Evolutionary conservation across 1,139 yeast species (phyloP), one percentile per base, ranked within the genome.

Genomic region (Wickerhamiella infanticola): DNA sequence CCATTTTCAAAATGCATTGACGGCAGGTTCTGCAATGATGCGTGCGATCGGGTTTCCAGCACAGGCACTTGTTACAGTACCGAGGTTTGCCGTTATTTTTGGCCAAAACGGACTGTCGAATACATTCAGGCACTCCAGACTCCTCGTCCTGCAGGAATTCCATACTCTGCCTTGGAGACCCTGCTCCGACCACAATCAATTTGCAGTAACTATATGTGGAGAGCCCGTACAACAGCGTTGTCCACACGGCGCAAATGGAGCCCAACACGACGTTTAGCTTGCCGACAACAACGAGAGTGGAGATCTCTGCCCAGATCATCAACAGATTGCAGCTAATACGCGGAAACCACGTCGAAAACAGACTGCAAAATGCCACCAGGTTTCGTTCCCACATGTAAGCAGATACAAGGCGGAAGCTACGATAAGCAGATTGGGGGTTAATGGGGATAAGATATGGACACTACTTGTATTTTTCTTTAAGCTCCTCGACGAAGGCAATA

Each of bases 1-100:
- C 74, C 70, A 67, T 67, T 37, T 63, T 55, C 40, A 67, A 53
- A 9, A 64, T 54, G 48, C 71, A 67, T 36, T 50, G 48, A 35
- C 60, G 54, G 50, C 71, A 67, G 24, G 61, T 51, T 24, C 64
- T 53, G 55, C 71, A 67, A 48, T 67, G 71, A 47, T 67, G 71
- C 2, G 70, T 56, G 47, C 98, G 66, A 60, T 90, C 97, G 0
- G 98, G 98, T 60, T 90, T 90, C 93, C 94, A 86, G 42, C 76
- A 79, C 41, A 66, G 60, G 61, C 98, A 90, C 54, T 79, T 82
- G 46, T 68, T 66, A 60, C 96, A 83, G 56, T 66, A 75, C 47
- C 88, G 64, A 62, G 68, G 71, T 29, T 67, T 66, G 50, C 74
- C 77, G 56, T 67, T 63, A 37, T 64, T 63, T 49, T 68, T 65